A percentile compares a stretch with the other conserved stretches of the same genome.
Evolutionary conservation across 192 early-diverging fungal genomes (phyloP).

Genomic region (Podila verticillata): DNA sequence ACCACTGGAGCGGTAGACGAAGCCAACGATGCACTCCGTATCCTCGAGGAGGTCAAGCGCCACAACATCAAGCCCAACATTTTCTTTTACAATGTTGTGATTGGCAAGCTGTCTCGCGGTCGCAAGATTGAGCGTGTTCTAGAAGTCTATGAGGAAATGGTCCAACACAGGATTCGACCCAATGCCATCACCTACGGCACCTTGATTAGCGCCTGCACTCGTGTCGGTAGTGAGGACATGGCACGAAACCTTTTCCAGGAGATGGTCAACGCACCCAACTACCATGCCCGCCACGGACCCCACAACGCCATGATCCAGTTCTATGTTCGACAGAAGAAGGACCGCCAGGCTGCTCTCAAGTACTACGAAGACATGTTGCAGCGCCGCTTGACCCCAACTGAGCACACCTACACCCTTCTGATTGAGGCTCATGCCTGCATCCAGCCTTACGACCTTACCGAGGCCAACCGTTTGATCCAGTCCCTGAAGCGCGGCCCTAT

Average conservation of each 20-base stretch:
- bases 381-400: slow-evolving; percentile 55
- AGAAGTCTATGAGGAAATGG: slow-evolving; percentile 65
- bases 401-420: slow-evolving; percentile 64
- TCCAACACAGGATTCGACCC: slow-evolving; percentile 51
- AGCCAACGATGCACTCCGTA: slow-evolving; percentile 59
- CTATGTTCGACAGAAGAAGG: slow-evolving; percentile 63
- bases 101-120: slow-evolving; percentile 66
- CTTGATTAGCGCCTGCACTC: slow-evolving; percentile 60
- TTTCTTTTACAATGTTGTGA: slow-evolving; percentile 70
- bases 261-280: slow-evolving; percentile 55
- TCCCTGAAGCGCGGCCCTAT: slow-evolving; percentile 56
- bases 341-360: slow-evolving; percentile 54
- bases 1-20: slow-evolving; percentile 63
- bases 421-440: slow-evolving; percentile 65
- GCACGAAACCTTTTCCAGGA: slow-evolving; percentile 59
- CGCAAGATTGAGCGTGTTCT: slow-evolving; percentile 62
- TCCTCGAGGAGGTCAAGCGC: slow-evolving; percentile 65
- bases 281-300: slow-evolving; percentile 62
- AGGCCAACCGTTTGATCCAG: slow-evolving; percentile 59
- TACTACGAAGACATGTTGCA: slow-evolving; percentile 59
- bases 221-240: slow-evolving; percentile 52
- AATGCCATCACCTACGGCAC: slow-evolving; percentile 67
- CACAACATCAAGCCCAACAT: slow-evolving; percentile 62
- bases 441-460: slow-evolving; percentile 65
- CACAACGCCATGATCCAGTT: slow-evolving; percentile 73